These are phyloP conservation scores for Ophiostoma sp. DNA, from an alignment of 2,329 filamentous ascomycete genomes.

Conservation along the genomic window DNA sequence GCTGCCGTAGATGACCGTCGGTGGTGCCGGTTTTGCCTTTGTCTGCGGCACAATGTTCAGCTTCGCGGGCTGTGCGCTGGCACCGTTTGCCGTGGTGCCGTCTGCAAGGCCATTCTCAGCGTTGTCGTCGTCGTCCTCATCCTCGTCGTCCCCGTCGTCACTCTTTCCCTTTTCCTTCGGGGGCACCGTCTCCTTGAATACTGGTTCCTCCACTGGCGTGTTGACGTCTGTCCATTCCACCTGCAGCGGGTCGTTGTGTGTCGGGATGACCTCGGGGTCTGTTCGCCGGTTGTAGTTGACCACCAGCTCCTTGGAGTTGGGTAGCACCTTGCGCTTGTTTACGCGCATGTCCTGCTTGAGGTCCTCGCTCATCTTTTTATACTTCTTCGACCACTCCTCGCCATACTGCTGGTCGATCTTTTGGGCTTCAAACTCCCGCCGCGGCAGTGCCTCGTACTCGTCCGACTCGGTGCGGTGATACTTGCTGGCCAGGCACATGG, in stretches of 20 bases:
- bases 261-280: slow-evolving; percentile 77
- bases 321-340: slow-evolving; percentile 90
- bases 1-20: slow-evolving; percentile 69
- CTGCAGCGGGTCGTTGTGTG: slow-evolving; percentile 90
- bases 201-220: background rate
- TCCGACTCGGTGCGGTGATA: slow-evolving; percentile 77
- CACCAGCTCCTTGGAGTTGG: slow-evolving; percentile 95
- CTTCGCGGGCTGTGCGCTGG: background rate
- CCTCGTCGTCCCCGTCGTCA: slow-evolving; percentile 9
- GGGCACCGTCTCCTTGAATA: background rate
- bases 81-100: background rate
- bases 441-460: slow-evolving; percentile 71
- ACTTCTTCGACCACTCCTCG: slow-evolving; percentile 70
- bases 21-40: slow-evolving; percentile 33
- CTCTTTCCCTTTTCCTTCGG: slow-evolving; percentile 34
- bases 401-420: slow-evolving; percentile 76
- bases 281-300: slow-evolving; percentile 87
- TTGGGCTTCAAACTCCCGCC: slow-evolving; percentile 58
- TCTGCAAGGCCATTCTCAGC: slow-evolving; percentile 2
- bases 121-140: slow-evolving; percentile 5
- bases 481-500: slow-evolving; percentile 83
- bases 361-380: slow-evolving; percentile 75
- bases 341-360: slow-evolving; percentile 85
- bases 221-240: slow-evolving; percentile 88
- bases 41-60: background rate